A percentile compares a stretch with the other conserved stretches of the same genome.
These are phyloP conservation scores for Prunella vulgaris DNA, from an alignment of 257 asterid genomes.

Conservation along the genomic window DNA sequence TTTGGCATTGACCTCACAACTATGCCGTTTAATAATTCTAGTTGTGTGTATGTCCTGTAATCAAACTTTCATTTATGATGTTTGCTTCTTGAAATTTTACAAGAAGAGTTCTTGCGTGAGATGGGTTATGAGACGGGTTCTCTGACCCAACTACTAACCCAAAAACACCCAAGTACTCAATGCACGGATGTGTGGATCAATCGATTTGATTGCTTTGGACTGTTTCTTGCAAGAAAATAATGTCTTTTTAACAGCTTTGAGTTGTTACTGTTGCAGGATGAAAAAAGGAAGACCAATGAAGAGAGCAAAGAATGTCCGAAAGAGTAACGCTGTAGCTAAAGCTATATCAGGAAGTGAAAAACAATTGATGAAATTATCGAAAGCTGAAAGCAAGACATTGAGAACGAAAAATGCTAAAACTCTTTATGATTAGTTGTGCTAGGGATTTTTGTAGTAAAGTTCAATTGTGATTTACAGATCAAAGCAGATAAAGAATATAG, in stretches of 20 bases:
- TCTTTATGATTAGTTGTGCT: slow-evolving; percentile 41
- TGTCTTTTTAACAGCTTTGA: neutral
- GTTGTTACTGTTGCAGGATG: slow-evolving; percentile 40
- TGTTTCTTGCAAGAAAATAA: neutral
- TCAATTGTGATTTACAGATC: too few species aligned
- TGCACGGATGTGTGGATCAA: too few species aligned
- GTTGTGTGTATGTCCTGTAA: too few species aligned
- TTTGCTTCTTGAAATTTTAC: neutral
- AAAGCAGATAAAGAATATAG: too few species aligned
- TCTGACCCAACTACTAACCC: neutral
- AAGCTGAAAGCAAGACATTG: slow-evolving; percentile 42
- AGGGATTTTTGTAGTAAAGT: too few species aligned
- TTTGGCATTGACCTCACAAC: too few species aligned
- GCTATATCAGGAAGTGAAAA: slow-evolving; percentile 52
- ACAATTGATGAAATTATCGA: slow-evolving; percentile 34
- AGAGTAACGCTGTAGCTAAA: slow-evolving; percentile 57
- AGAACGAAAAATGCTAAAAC: slow-evolving; percentile 54
- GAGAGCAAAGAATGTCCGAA: slow-evolving; percentile 53
- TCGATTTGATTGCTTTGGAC: too few species aligned
- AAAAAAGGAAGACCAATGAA: slow-evolving; percentile 59
- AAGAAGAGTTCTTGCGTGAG: neutral
- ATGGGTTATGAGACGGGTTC: neutral
- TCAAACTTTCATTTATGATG: neutral
- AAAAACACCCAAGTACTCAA: too few species aligned
- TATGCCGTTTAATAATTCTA: too few species aligned